These are phyloP conservation scores for Nidula microcarpa DNA, from an alignment of 768 basidiomycete genomes.

Conservation along the genomic window DNA sequence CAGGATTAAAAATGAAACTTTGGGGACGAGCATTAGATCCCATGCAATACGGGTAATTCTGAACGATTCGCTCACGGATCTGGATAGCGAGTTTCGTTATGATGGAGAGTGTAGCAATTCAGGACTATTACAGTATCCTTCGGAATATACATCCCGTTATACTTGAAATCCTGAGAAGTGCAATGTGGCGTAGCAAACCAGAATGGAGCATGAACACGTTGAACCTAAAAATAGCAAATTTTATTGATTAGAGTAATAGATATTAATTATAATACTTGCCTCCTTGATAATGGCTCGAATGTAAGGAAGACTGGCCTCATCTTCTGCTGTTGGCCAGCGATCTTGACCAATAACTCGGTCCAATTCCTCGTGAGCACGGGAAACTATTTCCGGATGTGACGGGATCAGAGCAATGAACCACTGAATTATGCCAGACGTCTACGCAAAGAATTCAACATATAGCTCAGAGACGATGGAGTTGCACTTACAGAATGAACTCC, in stretches of 20 bases:
- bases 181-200: conserved; percentile 36
- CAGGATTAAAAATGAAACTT: conserved; percentile 22
- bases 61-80: conserved; percentile 15
- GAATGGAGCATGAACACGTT: conserved; percentile 30
- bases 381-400: conserved; percentile 21
- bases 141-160: conserved; percentile 32
- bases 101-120: conserved; percentile 32
- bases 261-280: conserved; percentile 5
- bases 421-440: conserved; percentile 30
- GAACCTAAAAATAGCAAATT: conserved; percentile 17
- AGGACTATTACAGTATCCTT: conserved; percentile 32
- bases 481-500: conserved; percentile 34
- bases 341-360: conserved; percentile 20
- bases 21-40: background rate
- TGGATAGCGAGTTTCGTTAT: conserved; percentile 29
- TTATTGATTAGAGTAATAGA: background rate
- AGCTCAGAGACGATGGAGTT: background rate
- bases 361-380: conserved; percentile 23
- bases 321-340: conserved; percentile 22
- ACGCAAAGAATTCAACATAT: background rate
- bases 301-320: conserved; percentile 25
- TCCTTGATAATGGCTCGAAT: conserved; percentile 16
- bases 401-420: conserved; percentile 29
- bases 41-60: background rate
- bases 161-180: conserved; percentile 31